A percentile compares a stretch with the other conserved stretches of the same genome.
Evolutionary conservation across 352 stramenopile species (phyloP).

Genomic region (Paralagenidium karlingii): DNA sequence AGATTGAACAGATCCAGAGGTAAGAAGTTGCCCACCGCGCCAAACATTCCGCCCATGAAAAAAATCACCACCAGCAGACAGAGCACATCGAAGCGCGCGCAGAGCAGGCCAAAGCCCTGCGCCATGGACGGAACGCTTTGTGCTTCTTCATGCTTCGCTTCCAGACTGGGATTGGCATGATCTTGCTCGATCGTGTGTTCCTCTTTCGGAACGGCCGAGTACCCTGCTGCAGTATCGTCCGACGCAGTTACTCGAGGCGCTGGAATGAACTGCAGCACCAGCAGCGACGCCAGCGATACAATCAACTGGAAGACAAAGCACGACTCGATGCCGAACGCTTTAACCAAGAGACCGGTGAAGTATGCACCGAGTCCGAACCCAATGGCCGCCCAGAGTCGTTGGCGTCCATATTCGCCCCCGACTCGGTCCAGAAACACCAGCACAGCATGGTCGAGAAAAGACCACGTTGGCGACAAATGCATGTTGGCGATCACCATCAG

Average conservation of each 20-base stretch:
- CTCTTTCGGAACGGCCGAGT: neutral
- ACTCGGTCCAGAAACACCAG: slow-evolving; percentile 49
- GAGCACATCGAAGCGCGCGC: slow-evolving; percentile 39
- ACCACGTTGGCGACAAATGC: slow-evolving; percentile 34
- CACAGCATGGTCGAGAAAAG: slow-evolving; percentile 58
- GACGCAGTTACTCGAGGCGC: slow-evolving; percentile 25
- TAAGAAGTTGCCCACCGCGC: slow-evolving; percentile 73
- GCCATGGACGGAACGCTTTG: slow-evolving; percentile 22
- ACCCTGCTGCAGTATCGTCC: no score
- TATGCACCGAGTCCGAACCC: slow-evolving; percentile 55
- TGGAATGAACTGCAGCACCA: slow-evolving; percentile 51
- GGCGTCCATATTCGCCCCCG: slow-evolving; percentile 73
- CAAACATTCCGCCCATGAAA: slow-evolving; percentile 71
- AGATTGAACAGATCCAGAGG: slow-evolving; percentile 76
- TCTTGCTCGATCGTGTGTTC: neutral
- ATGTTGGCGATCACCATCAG: slow-evolving; percentile 56
- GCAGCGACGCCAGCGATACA: slow-evolving; percentile 32
- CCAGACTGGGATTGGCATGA: neutral
- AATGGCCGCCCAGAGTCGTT: slow-evolving; percentile 64
- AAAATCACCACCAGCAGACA: slow-evolving; percentile 61
- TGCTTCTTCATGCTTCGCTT: neutral
- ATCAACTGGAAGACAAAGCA: slow-evolving; percentile 59
- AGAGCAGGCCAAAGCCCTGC: slow-evolving; percentile 21
- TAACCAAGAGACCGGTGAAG: slow-evolving; percentile 50
- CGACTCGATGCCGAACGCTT: slow-evolving; percentile 45